Evolutionary conservation across 225 moss, liverwort and hornwort genomes (phyloP).

Genomic region (Pseudisothecium myosuroides): DNA sequence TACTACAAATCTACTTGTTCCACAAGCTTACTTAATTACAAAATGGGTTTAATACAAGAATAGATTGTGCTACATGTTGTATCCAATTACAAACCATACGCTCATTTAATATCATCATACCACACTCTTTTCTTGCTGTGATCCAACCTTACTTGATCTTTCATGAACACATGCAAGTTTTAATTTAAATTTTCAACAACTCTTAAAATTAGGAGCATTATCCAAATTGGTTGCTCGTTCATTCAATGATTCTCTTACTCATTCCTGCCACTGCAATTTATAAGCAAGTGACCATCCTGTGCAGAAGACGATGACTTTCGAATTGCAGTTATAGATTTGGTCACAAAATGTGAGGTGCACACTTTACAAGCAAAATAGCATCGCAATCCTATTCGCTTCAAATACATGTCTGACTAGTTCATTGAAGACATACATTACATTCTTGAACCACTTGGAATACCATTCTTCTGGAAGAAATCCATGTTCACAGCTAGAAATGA

Average conservation of each 20-base stretch:
- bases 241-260: not conserved
- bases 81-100: not conserved
- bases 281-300: not conserved
- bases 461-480: not conserved
- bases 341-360: not conserved
- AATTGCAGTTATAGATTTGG: not conserved
- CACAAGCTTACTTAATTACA: not conserved
- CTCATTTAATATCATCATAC: not conserved
- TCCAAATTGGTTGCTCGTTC: too few species aligned
- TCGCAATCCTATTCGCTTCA: not conserved
- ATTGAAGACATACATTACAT: not conserved
- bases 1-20: not conserved
- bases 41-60: not conserved
- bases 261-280: not conserved
- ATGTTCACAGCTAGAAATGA: not conserved
- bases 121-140: not conserved
- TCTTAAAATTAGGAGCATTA: not conserved
- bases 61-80: not conserved
- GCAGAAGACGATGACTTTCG: not conserved
- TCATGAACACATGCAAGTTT: not conserved
- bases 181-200: not conserved
- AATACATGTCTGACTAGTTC: not conserved
- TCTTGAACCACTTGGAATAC: not conserved
- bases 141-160: not conserved
- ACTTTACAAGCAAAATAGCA: not conserved